A percentile compares a stretch with the other conserved stretches of the same genome.
phyloP scores from a whole-genome alignment of 1,284 basidiomycete genomes.

The Grifola frondosa region DNA sequence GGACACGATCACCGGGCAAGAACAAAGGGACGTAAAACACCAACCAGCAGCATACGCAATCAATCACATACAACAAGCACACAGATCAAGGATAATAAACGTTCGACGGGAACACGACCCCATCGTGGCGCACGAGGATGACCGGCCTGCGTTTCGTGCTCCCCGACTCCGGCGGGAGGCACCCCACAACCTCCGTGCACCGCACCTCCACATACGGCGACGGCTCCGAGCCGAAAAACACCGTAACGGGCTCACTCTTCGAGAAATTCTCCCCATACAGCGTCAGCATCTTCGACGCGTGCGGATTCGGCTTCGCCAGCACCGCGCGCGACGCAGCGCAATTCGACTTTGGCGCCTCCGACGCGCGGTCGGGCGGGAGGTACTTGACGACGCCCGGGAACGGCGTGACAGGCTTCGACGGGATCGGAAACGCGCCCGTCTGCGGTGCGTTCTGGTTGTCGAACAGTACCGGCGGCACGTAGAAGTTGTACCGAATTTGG shows the following conservation, averaged over 20 bases:
- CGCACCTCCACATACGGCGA: slow-evolving; percentile 86
- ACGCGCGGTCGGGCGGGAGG: slow-evolving; percentile 79
- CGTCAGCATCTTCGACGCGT: slow-evolving; percentile 75
- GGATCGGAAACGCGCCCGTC: slow-evolving; percentile 70
- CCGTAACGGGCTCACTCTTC: slow-evolving; percentile 71
- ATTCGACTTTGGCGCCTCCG: slow-evolving; percentile 69
- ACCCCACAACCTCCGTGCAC: slow-evolving; percentile 85
- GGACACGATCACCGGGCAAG: neutral
- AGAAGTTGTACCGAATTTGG: slow-evolving; percentile 90
- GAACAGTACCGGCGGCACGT: slow-evolving; percentile 81
- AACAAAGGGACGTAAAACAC: slow-evolving; percentile 1
- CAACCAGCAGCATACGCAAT: neutral
- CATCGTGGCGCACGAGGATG: slow-evolving; percentile 84
- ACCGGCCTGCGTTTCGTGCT: slow-evolving; percentile 72
- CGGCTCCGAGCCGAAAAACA: slow-evolving; percentile 89
- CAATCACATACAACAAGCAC: slow-evolving; percentile 4
- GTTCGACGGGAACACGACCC: slow-evolving; percentile 89
- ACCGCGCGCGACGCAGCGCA: slow-evolving; percentile 63
- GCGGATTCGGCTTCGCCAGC: slow-evolving; percentile 70
- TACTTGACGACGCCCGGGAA: slow-evolving; percentile 85
- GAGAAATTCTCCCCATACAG: slow-evolving; percentile 90
- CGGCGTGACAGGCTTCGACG: slow-evolving; percentile 81
- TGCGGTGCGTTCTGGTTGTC: slow-evolving; percentile 69
- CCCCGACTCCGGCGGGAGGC: slow-evolving; percentile 67
- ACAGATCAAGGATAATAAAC: slow-evolving; percentile 68